phyloP scores from a whole-genome alignment of 1,139 yeast genomes.

The Sugiyamaella japonica region DNA sequence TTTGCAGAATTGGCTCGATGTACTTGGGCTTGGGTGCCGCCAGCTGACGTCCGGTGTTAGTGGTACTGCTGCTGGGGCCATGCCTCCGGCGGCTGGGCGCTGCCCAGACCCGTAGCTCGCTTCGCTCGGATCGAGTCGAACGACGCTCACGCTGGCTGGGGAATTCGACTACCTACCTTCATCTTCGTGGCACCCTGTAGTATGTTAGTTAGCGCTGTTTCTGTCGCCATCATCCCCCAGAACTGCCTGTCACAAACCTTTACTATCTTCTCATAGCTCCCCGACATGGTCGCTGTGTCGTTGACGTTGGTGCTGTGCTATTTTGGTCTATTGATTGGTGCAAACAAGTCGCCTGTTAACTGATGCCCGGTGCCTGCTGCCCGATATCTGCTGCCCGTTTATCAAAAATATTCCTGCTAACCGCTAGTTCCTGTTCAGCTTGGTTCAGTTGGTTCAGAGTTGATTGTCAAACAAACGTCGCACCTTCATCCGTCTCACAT shows the following conservation, averaged over 20 bases:
- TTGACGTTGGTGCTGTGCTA: neutral
- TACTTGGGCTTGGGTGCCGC: slow-evolving; percentile 99
- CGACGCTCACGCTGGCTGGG: too few species aligned
- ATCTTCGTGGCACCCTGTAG: slow-evolving; percentile 8
- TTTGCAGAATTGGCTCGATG: slow-evolving; percentile 85
- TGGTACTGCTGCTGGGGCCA: neutral
- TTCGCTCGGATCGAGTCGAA: too few species aligned
- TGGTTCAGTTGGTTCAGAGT: too few species aligned
- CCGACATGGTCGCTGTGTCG: slow-evolving; percentile 12
- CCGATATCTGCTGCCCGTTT: too few species aligned
- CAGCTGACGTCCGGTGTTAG: slow-evolving; percentile 47
- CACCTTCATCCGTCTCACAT: too few species aligned
- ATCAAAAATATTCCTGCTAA: too few species aligned
- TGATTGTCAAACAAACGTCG: too few species aligned
- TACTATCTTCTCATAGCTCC: slow-evolving; percentile 50
- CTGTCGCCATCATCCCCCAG: neutral
- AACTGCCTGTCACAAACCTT: slow-evolving; percentile 44
- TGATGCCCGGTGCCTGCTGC: too few species aligned
- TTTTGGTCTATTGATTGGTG: too few species aligned
- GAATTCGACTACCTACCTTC: neutral
- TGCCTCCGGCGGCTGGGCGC: neutral
- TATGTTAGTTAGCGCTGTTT: neutral
- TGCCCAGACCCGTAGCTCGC: neutral
- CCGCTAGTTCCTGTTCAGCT: too few species aligned
- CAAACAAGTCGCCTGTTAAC: too few species aligned